Percentiles rank a stretch among this genome's conserved stretches.
These are phyloP conservation scores for Dissoconium aciculare DNA, from an alignment of 2,329 filamentous ascomycete genomes.

Conservation along the genomic window DNA sequence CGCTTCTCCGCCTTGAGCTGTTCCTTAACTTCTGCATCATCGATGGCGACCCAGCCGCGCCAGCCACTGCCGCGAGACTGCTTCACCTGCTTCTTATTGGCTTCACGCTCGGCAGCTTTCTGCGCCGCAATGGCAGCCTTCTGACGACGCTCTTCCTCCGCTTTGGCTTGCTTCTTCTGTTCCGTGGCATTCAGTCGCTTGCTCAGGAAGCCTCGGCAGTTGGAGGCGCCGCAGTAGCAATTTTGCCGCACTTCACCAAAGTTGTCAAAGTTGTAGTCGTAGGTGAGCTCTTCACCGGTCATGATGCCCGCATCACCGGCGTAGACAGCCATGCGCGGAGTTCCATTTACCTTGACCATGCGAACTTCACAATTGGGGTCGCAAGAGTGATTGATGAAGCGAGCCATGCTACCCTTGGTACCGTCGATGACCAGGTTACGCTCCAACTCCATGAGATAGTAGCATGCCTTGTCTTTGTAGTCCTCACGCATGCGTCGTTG, in stretches of 20 bases:
- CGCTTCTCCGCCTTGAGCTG: constrained; percentile 17
- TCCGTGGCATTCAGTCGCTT: constrained; percentile 20
- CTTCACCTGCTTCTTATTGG: constrained; percentile 17
- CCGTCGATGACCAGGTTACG: constrained; percentile 98
- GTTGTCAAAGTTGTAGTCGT: constrained; percentile 64
- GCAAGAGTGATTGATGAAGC: constrained; percentile 97
- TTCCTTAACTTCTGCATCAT: constrained; percentile 18
- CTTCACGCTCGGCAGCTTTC: constrained; percentile 18
- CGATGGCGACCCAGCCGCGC: constrained; percentile 20
- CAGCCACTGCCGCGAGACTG: constrained; percentile 15
- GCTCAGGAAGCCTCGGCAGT: constrained; percentile 45
- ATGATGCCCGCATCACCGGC: constrained; percentile 78
- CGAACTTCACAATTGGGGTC: constrained; percentile 67
- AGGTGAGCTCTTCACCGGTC: constrained; percentile 91
- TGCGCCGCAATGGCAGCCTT: constrained; percentile 16
- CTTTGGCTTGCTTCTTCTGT: constrained; percentile 17
- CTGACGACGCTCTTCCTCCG: constrained; percentile 16
- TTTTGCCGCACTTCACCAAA: constrained; percentile 30
- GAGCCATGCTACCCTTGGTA: constrained; percentile 84
- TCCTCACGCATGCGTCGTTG: constrained; percentile 83
- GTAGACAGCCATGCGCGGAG: constrained; percentile 92
- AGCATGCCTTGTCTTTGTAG: constrained; percentile 94
- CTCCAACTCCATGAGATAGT: constrained; percentile 97
- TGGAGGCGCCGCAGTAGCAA: constrained; percentile 46
- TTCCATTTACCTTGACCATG: constrained; percentile 91